Evolutionary conservation across 371 early-diverging fungal species (phyloP).

Genomic region (Rhizomucor pusillus): DNA sequence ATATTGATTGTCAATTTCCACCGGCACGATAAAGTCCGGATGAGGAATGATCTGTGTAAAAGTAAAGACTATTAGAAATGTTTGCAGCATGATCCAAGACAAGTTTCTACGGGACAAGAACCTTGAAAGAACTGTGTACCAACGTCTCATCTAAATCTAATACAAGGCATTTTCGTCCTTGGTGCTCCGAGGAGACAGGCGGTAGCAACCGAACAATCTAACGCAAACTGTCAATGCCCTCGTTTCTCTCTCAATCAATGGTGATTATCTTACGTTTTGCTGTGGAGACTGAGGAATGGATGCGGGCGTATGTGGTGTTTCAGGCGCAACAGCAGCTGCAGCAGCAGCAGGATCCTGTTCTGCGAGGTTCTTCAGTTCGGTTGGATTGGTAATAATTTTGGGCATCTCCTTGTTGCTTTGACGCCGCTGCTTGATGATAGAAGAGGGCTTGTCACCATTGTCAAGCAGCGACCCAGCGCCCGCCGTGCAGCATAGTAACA

Average conservation of each 20-base stretch:
- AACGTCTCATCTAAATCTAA: conserved; percentile 69
- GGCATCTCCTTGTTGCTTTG: conserved; percentile 5
- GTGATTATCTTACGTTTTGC: too few relatives aligned
- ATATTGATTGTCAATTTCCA: conserved; percentile 86
- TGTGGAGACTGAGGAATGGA: conserved; percentile 10
- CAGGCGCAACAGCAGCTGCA: conserved; percentile 1
- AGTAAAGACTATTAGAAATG: conserved; percentile 1
- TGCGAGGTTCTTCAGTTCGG: conserved; percentile 2
- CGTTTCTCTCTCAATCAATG: not conserved
- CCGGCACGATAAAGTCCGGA: conserved; percentile 88
- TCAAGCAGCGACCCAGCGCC: conserved; percentile 16
- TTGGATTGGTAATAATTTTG: conserved; percentile 6
- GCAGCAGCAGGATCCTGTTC: not conserved
- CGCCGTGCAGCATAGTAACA: conserved; percentile 20
- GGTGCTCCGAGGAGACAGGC: conserved; percentile 38
- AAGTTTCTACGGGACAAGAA: conserved; percentile 11
- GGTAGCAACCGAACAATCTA: conserved; percentile 34
- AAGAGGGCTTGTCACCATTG: conserved; percentile 11
- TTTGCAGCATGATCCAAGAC: not conserved
- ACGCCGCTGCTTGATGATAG: conserved; percentile 1
- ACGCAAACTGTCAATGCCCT: conserved; percentile 13
- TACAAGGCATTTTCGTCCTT: conserved; percentile 52
- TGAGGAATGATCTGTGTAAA: conserved; percentile 60
- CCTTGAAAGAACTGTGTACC: conserved; percentile 64
- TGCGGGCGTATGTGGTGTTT: conserved; percentile 1